Percentiles rank a stretch among this genome's conserved stretches.
phyloP scores from a whole-genome alignment of 768 basidiomycete genomes.

The Rhodotorula taiwanensis region DNA sequence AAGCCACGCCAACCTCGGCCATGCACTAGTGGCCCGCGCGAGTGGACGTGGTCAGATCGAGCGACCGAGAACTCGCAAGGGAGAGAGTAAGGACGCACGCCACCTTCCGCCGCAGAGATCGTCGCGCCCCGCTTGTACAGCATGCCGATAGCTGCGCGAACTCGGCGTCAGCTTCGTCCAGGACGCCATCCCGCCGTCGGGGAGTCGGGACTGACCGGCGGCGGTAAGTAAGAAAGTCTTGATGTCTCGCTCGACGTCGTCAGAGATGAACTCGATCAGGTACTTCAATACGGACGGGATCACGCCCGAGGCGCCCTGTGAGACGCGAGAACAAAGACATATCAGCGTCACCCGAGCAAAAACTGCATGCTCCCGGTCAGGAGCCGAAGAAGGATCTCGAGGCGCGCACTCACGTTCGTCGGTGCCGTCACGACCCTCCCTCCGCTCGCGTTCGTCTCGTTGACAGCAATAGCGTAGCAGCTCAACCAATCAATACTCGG shows the following conservation, averaged over 20 bases:
- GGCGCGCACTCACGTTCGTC: not conserved
- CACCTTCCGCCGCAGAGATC: constrained; percentile 88
- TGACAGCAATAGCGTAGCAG: constrained; percentile 76
- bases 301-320: constrained; percentile 80
- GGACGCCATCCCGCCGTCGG: not conserved
- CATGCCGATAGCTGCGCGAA: constrained; percentile 64
- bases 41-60: too few species aligned
- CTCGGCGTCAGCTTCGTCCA: not conserved
- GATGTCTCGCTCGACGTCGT: constrained; percentile 80
- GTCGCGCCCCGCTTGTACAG: constrained; percentile 95
- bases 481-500: constrained; percentile 90
- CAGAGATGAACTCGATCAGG: constrained; percentile 65
- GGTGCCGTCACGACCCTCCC: constrained; percentile 89
- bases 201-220: constrained; percentile 50
- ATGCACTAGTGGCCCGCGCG: too few species aligned
- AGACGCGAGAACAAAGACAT: not conserved
- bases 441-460: constrained; percentile 87
- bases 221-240: constrained; percentile 86
- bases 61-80: too few species aligned
- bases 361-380: not conserved
- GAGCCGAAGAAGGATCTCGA: not conserved
- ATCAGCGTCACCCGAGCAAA: too few species aligned
- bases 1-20: constrained; percentile 95
- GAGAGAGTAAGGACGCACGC: constrained; percentile 11
- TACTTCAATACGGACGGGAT: constrained; percentile 68